Evolutionary conservation across 2,329 filamentous ascomycete genomes (phyloP).

Genomic region (Alternaria ethzedia): DNA sequence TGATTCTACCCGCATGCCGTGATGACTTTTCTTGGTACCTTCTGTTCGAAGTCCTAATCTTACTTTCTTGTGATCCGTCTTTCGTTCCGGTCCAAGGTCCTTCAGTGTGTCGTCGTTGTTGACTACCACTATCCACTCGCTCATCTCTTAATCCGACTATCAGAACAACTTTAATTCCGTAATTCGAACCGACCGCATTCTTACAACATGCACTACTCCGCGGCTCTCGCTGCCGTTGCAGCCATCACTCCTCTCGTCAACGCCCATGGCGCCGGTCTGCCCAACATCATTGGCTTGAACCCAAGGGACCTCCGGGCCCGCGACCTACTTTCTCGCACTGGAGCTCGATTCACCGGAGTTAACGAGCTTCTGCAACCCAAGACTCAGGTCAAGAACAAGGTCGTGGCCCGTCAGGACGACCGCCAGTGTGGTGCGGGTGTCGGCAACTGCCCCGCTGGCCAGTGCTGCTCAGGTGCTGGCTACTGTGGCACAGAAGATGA

Average conservation of each 20-base stretch:
- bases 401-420: slow-evolving; percentile 38
- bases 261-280: slow-evolving; percentile 41
- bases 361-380: slow-evolving; percentile 19
- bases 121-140: slow-evolving; percentile 43
- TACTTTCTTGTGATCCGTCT: slow-evolving; percentile 20
- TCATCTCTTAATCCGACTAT: slow-evolving; percentile 17
- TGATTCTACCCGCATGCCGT: slow-evolving; percentile 11
- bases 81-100: slow-evolving; percentile 26
- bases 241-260: slow-evolving; percentile 37
- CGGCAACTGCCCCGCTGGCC: slow-evolving; percentile 40
- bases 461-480: slow-evolving; percentile 45
- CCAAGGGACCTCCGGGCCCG: slow-evolving; percentile 44
- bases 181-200: slow-evolving; percentile 26
- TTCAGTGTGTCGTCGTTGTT: slow-evolving; percentile 36
- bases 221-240: slow-evolving; percentile 37
- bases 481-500: slow-evolving; percentile 61
- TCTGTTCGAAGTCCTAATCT: slow-evolving; percentile 22
- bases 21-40: slow-evolving; percentile 18
- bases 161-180: slow-evolving; percentile 25
- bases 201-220: slow-evolving; percentile 43
- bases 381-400: slow-evolving; percentile 19
- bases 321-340: slow-evolving; percentile 37
- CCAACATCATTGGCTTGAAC: slow-evolving; percentile 45
- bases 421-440: slow-evolving; percentile 41
- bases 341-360: slow-evolving; percentile 32